These are phyloP conservation scores for Septoria petroselini DNA, from an alignment of 2,329 filamentous ascomycete species.

Conservation along the genomic window DNA sequence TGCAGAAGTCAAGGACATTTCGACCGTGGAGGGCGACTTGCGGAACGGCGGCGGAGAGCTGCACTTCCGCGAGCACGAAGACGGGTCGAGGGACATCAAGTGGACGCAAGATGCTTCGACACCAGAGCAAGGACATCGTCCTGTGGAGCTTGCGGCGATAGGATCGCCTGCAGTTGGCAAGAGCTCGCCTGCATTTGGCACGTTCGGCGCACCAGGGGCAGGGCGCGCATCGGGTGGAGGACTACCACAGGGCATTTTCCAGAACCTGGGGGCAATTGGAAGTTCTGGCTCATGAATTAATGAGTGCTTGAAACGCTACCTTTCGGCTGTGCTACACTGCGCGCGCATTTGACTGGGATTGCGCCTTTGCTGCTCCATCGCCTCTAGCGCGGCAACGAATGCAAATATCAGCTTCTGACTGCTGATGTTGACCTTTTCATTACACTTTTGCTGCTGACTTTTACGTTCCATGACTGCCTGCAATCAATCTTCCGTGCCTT, in stretches of 20 bases:
- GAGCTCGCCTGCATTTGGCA: constrained; percentile 37
- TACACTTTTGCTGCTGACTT: too few species aligned
- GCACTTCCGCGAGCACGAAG: constrained; percentile 55
- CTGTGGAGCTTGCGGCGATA: constrained; percentile 45
- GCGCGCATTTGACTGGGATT: background rate
- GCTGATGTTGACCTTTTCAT: constrained; percentile 1
- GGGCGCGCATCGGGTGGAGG: constrained; percentile 2
- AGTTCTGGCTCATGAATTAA: constrained; percentile 9
- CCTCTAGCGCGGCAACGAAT: too few species aligned
- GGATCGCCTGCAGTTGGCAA: constrained; percentile 47
- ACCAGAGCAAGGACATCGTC: constrained; percentile 31
- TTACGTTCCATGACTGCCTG: too few species aligned
- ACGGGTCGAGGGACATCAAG: constrained; percentile 43
- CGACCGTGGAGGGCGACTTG: constrained; percentile 82
- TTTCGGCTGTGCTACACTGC: background rate
- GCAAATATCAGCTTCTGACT: too few species aligned
- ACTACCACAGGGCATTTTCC: constrained; percentile 24
- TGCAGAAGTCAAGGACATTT: constrained; percentile 75
- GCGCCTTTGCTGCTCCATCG: background rate
- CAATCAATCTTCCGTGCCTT: background rate
- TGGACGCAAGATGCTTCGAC: constrained; percentile 38
- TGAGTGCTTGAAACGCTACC: background rate
- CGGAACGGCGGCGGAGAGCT: constrained; percentile 91
- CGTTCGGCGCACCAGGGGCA: constrained; percentile 34
- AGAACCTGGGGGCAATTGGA: constrained; percentile 29